phyloP scores from a whole-genome alignment of 106 monocot species.

The Hemerocallis citrina region DNA sequence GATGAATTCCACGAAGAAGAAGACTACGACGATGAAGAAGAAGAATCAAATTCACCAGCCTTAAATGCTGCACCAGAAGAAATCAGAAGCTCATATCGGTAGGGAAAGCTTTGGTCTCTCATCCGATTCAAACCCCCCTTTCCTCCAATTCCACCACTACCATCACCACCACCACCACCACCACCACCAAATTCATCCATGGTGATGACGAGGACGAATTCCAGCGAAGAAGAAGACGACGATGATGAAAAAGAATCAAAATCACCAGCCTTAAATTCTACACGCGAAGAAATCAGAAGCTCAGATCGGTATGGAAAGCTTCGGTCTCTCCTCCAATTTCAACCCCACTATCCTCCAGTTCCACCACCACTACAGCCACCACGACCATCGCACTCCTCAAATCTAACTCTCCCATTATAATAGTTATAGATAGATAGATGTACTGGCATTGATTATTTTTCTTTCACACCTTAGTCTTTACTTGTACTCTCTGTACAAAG shows the following conservation, averaged over 20 bases:
- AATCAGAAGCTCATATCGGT: conserved; percentile 27
- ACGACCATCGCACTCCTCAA: too few species aligned
- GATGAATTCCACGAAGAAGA: too few species aligned
- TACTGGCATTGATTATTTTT: too few species aligned
- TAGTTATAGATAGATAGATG: too few species aligned
- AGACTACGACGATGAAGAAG: too few species aligned
- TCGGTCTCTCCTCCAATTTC: conserved; percentile 26
- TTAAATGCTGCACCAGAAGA: conserved; percentile 29
- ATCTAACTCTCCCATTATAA: conserved; percentile 2
- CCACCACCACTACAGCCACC: conserved; percentile 13
- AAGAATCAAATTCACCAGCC: too few species aligned
- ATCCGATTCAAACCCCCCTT: conserved; percentile 18
- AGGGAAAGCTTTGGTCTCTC: conserved; percentile 24
- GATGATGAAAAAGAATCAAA: too few species aligned
- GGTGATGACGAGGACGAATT: too few species aligned
- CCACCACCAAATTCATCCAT: conserved; percentile 23
- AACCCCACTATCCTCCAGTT: background rate
- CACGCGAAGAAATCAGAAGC: conserved; percentile 30
- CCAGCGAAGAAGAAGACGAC: too few species aligned
- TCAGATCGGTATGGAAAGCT: conserved; percentile 29
- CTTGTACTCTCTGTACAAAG: too few species aligned
- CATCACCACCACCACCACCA: background rate
- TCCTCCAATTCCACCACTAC: too few species aligned
- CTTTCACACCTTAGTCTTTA: too few species aligned
- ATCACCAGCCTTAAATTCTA: conserved; percentile 6